Conservation (phyloP, 2,329 filamentous ascomycete genomes). For the Penicillium thymicola region DNA sequence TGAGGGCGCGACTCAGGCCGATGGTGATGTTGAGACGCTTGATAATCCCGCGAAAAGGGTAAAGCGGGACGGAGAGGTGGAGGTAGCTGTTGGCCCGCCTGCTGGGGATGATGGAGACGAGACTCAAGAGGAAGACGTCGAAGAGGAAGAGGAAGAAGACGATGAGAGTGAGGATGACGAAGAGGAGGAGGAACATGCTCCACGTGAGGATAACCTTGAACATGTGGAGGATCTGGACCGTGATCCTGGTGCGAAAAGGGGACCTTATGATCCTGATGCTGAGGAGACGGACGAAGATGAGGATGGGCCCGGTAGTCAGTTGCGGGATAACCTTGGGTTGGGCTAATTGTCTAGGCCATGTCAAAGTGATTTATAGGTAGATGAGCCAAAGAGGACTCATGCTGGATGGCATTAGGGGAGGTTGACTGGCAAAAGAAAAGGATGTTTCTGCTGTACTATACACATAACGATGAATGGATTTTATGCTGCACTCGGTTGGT, state of each 20-base stretch:
- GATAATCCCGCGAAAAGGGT: constrained; percentile 25
- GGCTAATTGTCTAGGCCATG: constrained; percentile 14
- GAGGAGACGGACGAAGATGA: constrained; percentile 35
- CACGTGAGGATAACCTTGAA: constrained; percentile 5
- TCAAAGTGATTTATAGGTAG: background rate
- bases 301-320: constrained; percentile 30
- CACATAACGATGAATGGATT: constrained; percentile 22
- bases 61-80: constrained; percentile 20
- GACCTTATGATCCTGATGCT: constrained; percentile 31
- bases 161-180: constrained; percentile 24
- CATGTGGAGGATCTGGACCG: constrained; percentile 37
- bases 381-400: background rate
- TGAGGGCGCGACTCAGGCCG: constrained; percentile 4
- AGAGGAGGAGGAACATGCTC: constrained; percentile 16
- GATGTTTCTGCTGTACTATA: constrained; percentile 19
- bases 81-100: background rate
- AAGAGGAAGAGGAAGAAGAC: constrained; percentile 22
- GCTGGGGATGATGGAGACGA: constrained; percentile 16
- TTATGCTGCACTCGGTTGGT: constrained; percentile 2
- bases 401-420: background rate
- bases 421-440: background rate
- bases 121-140: constrained; percentile 28
- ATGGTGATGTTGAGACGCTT: constrained; percentile 21
- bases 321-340: constrained; percentile 32
- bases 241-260: constrained; percentile 20